Base-by-base conservation (phyloP, 257 asterid species). In the Solanum microdontum region DNA sequence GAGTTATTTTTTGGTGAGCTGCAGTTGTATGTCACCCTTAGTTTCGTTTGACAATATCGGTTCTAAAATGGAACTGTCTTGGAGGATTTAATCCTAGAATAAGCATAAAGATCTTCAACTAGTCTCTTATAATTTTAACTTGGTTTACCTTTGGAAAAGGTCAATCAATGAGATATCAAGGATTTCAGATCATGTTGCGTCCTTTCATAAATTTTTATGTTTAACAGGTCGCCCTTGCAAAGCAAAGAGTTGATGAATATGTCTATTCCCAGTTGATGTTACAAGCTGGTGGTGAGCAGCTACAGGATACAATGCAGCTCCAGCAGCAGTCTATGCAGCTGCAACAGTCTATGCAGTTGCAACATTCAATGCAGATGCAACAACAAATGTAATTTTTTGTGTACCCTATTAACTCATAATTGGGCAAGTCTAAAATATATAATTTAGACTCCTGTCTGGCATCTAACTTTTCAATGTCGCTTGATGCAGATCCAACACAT, bases 221-320 rank as follows among this genome's bases (percentile, higher is more conserved):
- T 48, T 72, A 51, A 77, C 92, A 95, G 99, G 93, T 96, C 80
- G 92, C 93, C 90, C 93, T 95, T 66, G 98, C 98, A 86, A 96
- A 94, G 92, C 97, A 92, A 90, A 94, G 98, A 58, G 96, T 96
- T 32, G 99, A 96, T 90, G 98, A 96, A 89, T 96, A 95, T 75
- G 96, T 93, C 34, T 95, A 95, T 87, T 95, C 96, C 88, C 98
- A 95, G 90, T 90, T 96, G 94, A 91, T 95, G 96, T 89, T 93
- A 86, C 94, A 93, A 91, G 89, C 93, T 13, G 95, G 96, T 88
- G 91, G 90, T 48, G 95, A 91, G 87, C 92, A 85, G 87, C 90
- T 80, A 23, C 91, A 87, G 82, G 82, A 88, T 32, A 62, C 89
- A 36, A 73, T 73, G 75, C 90, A 85, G 64, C 85, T 86, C 51